Conservation (phyloP, 139 green algal species). For the Zygnema circumcarinatum region DNA sequence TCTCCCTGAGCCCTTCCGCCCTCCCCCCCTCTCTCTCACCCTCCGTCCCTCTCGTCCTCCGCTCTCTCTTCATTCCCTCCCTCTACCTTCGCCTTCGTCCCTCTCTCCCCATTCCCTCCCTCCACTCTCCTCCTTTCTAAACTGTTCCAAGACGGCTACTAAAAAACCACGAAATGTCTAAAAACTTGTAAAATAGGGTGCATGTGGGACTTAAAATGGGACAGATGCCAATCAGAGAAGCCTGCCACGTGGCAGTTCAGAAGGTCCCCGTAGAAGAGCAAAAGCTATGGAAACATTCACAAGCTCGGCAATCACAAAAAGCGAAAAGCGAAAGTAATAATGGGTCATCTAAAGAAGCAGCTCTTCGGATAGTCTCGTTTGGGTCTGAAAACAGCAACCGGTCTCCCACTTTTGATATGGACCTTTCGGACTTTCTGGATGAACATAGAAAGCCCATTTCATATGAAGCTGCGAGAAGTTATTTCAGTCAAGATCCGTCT, state of each 20-base stretch:
- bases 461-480: slow-evolving; percentile 66
- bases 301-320: slow-evolving; percentile 22
- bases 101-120: too few species aligned
- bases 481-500: slow-evolving; percentile 67
- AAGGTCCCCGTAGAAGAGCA: slow-evolving; percentile 21
- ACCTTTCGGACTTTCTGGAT: slow-evolving; percentile 69
- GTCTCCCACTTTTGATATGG: slow-evolving; percentile 73
- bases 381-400: slow-evolving; percentile 68
- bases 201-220: too few species aligned
- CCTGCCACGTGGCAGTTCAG: slow-evolving; percentile 87
- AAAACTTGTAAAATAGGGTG: too few species aligned
- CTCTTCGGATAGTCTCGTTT: slow-evolving; percentile 68
- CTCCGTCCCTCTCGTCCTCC: neutral
- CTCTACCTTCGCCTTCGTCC: too few species aligned
- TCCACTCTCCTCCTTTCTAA: too few species aligned
- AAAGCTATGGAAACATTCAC: slow-evolving; percentile 68
- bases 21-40: neutral
- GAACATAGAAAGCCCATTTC: slow-evolving; percentile 63
- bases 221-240: slow-evolving; percentile 84
- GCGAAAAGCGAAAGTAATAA: neutral
- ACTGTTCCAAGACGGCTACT: too few species aligned
- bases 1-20: neutral
- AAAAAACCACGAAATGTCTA: too few species aligned
- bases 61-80: too few species aligned
- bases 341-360: slow-evolving; percentile 1